A percentile compares a stretch with the other conserved stretches of the same genome.
Conservation (phyloP, 2,329 filamentous ascomycete genomes). For the Fusarium kyushuense region DNA sequence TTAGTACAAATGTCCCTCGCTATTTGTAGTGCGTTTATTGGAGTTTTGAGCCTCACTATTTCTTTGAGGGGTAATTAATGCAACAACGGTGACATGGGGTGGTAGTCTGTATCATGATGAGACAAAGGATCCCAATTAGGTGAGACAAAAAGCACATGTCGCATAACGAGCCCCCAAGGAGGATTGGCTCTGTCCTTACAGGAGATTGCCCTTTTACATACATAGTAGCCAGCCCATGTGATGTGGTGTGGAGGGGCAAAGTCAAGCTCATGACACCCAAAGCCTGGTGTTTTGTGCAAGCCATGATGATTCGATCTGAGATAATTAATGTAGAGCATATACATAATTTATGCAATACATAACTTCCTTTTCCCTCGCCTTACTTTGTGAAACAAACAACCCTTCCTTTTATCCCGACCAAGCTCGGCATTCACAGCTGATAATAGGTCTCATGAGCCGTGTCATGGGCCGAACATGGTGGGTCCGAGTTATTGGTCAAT, state of each 20-base stretch:
- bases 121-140: neutral
- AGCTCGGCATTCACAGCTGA: slow-evolving; percentile 29
- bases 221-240: slow-evolving; percentile 12
- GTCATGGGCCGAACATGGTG: slow-evolving; percentile 31
- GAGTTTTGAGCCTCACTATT: neutral
- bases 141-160: slow-evolving; percentile 1
- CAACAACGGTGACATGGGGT: slow-evolving; percentile 9
- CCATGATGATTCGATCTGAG: slow-evolving; percentile 3
- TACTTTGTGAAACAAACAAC: neutral
- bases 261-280: slow-evolving; percentile 22
- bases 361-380: neutral
- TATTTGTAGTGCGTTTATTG: neutral
- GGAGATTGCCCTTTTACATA: neutral
- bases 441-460: slow-evolving; percentile 36
- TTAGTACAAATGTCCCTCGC: neutral
- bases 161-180: slow-evolving; percentile 8
- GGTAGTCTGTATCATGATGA: slow-evolving; percentile 25
- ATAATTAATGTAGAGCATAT: neutral
- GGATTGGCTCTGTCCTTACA: slow-evolving; percentile 19
- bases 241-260: slow-evolving; percentile 34
- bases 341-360: neutral
- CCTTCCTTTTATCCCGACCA: neutral
- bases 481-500: slow-evolving; percentile 11
- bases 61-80: neutral
- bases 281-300: neutral